Base-by-base conservation (phyloP, 805 yeast genomes). In the Lipomyces kockii region DNA sequence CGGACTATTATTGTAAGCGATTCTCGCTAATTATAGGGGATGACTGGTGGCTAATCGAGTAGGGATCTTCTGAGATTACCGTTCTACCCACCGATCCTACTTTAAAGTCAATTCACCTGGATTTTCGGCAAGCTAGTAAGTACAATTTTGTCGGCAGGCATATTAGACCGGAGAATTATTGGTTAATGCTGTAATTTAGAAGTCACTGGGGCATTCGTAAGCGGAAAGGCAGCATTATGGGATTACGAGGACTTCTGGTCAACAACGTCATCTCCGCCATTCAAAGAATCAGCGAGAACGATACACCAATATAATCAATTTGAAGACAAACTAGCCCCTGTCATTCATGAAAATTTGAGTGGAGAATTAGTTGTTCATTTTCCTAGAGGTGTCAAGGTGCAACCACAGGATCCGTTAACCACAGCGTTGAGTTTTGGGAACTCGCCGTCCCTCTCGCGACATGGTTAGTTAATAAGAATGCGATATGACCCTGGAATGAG, bases 21-120 rank as follows among this genome's bases (percentile, higher is more conserved):
- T 20, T 7, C 25, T 17, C 37, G 14, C 39, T 52, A 37, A 2
- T 22, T 37, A 59, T 27, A 4, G n/a, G 29, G 27, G 37, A 22
- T 27, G 39, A 49, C 22, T 37, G 51, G 35, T 49, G 22, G n/a
- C 52, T 25, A n/a, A 39, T 25, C 3, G 14, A 12, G 17, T 29
- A 69, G 72, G 99, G 98, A 17, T 83, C 85, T 71, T 92, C 98
- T 0, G 98, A 93, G 75, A 79, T 95, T 39, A 89, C 95, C 1
- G 81, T 93, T 2, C 82, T 90, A 20, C 98, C 99, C 0, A 80
- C 86, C 17, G 85, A 87, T 61, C 80, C 87, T 25, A 74, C 81
- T 0, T 79, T 94, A 57, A 85, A 84, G 65, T 80, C 80, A 11
- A 80, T 95, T 32, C 85, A 85, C 62, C 80, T 95, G 61, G 98